Base-by-base conservation (phyloP, 257 asterid species). In the Gardenia jasminoides region DNA sequence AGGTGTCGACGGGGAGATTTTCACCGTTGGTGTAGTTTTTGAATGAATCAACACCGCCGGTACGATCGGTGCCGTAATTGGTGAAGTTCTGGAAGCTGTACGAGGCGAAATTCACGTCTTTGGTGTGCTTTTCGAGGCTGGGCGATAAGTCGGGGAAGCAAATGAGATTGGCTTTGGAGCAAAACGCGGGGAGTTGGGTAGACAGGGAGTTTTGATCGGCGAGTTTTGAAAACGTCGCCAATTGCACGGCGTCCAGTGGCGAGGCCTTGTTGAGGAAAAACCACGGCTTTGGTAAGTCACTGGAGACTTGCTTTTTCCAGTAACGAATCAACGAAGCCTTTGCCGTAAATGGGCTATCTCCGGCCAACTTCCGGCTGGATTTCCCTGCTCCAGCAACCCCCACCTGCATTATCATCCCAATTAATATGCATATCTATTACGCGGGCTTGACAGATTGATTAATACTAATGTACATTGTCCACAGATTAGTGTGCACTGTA, bases 121-220 rank as follows among this genome's bases (percentile, higher is more conserved):
- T 58, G 44, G 30, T 36, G 82, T 92, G 94, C 67, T 91, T 92
- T 65, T 84, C 89, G 64, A 90, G 87, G 73, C 93, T 88, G 4
- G 88, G 86, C 6, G 88, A 58, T 19, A 88, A 75, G 83, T 89
- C 92, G 22, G 90, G 87, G 86, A 90, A 88, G 78, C 97, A 92
- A 47, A 92, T 83, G 22, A 92, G 91, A 15, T 91, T 88, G 1
- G 97, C 96, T 72, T 81, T 84, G 48, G 90, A 28, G 82, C 97
- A 92, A 82, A 92, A 92, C 13, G 85, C 86, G 0, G 88, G 93
- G 31, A 92, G 91, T 7, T 88, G 87, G 11, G 90, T 72, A 26
- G 97, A 88, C 28, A 92, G 88, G 7, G 90, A 79, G 86, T 84
- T 88, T 78, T 83, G 86, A 68, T 86, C 89, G 78, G 90, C 93